These are phyloP conservation scores for Hippophae gyantsensis DNA, from an alignment of 306 rosid species.

Conservation along the genomic window DNA sequence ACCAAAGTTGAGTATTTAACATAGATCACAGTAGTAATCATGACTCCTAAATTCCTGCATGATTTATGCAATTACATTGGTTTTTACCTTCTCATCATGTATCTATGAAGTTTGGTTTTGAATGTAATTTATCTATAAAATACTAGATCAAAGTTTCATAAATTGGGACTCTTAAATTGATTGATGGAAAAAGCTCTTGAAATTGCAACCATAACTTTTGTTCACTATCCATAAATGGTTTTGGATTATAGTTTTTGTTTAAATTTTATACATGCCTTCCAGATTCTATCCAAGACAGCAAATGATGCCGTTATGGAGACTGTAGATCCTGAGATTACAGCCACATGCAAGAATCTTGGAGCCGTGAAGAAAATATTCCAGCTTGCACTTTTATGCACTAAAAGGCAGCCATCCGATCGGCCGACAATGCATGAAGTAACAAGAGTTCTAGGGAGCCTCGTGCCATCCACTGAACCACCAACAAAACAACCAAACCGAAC, in stretches of 20 bases:
- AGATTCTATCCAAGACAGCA: constrained; percentile 83
- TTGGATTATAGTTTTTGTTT: no score
- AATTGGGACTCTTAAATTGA: no score
- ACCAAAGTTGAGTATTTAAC: no score
- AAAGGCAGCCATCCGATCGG: constrained; percentile 67
- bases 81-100: background rate
- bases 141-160: no score
- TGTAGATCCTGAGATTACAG: constrained; percentile 62
- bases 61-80: background rate
- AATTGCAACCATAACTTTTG: no score
- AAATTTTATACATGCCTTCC: background rate
- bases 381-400: constrained; percentile 77
- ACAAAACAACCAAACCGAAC: constrained; percentile 25
- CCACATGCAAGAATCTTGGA: constrained; percentile 73
- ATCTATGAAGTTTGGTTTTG: background rate
- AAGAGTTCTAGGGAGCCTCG: constrained; percentile 57
- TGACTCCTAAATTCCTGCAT: background rate
- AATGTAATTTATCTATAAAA: background rate
- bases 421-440: constrained; percentile 92
- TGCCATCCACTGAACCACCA: constrained; percentile 15
- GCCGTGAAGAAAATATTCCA: constrained; percentile 75
- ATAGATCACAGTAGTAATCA: background rate
- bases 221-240: no score
- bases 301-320: constrained; percentile 91
- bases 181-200: no score